These are phyloP conservation scores for Candida mattraensis DNA, from an alignment of 805 yeast species.

Conservation along the genomic window DNA sequence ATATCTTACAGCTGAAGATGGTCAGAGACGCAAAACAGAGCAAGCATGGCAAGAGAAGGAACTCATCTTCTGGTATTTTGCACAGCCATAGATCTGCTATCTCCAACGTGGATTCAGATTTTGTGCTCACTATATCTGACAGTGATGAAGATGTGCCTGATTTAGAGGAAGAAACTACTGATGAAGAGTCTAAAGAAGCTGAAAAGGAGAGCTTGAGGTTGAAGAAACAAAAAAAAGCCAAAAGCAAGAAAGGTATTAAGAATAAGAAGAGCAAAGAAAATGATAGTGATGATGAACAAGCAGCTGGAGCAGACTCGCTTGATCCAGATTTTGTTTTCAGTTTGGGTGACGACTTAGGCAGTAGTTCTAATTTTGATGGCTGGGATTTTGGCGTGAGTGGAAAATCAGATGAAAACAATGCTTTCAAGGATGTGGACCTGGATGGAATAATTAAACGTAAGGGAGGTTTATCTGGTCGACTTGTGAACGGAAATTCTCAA, in stretches of 20 bases:
- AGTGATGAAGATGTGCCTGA: constrained; percentile 65
- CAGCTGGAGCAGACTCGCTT: constrained; percentile 51
- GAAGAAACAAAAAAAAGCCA: constrained; percentile 3
- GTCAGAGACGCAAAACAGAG: too few species aligned
- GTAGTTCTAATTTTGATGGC: constrained; percentile 54
- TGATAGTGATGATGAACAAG: constrained; percentile 26
- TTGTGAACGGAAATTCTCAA: constrained; percentile 33
- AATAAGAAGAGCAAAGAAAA: constrained; percentile 34
- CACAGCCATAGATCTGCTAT: too few species aligned
- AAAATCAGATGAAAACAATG: constrained; percentile 19
- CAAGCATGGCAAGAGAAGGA: too few species aligned
- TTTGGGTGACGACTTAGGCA: constrained; percentile 47
- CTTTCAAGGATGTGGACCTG: constrained; percentile 70
- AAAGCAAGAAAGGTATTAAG: constrained; percentile 23
- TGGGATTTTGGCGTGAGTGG: constrained; percentile 77
- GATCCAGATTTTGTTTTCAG: constrained; percentile 76
- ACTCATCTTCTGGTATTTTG: too few species aligned
- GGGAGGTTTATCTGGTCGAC: constrained; percentile 54
- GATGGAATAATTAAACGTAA: constrained; percentile 85
- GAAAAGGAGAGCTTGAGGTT: constrained; percentile 5
- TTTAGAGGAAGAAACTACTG: constrained; percentile 41
- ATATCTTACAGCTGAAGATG: too few species aligned
- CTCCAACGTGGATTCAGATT: constrained; percentile 42
- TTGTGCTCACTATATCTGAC: constrained; percentile 73
- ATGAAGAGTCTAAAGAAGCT: constrained; percentile 35